Conservation (phyloP, 2,329 filamentous ascomycete genomes). For the Periconia macrospinosa region DNA sequence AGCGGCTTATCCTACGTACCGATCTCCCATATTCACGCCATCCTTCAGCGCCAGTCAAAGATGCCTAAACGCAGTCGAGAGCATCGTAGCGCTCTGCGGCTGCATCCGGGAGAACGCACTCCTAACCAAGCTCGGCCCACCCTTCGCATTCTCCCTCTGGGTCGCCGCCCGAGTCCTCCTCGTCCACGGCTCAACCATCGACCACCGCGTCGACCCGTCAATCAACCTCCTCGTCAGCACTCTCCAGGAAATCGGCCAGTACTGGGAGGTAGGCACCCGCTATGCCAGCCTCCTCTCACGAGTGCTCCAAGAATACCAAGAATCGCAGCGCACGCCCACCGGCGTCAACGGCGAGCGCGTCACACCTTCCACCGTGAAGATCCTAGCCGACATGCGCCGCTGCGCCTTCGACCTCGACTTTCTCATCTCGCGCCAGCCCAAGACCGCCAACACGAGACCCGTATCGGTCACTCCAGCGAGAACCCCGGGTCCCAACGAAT, state of each 20-base stretch:
- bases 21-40: constrained; percentile 85
- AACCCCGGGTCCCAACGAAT: constrained; percentile 75
- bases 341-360: constrained; percentile 68
- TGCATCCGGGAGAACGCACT: constrained; percentile 75
- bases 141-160: constrained; percentile 91
- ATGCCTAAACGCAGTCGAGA: constrained; percentile 73
- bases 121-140: constrained; percentile 79
- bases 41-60: constrained; percentile 83
- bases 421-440: constrained; percentile 79
- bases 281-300: constrained; percentile 79
- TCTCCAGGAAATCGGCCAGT: constrained; percentile 75
- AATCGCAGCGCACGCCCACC: constrained; percentile 65
- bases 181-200: constrained; percentile 87
- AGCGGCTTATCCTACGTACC: constrained; percentile 86
- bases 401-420: constrained; percentile 91
- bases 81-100: constrained; percentile 73
- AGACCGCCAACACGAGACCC: constrained; percentile 38
- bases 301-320: constrained; percentile 82
- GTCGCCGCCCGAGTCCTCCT: constrained; percentile 84
- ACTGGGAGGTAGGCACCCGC: constrained; percentile 83
- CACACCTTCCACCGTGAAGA: constrained; percentile 81
- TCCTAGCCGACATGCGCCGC: constrained; percentile 86
- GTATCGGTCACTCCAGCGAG: constrained; percentile 58
- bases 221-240: constrained; percentile 82
- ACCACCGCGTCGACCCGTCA: constrained; percentile 77